Percentiles rank a stretch among this genome's conserved stretches.
Conservation (phyloP, 768 basidiomycete genomes). For the Tephrocybe sp. region DNA sequence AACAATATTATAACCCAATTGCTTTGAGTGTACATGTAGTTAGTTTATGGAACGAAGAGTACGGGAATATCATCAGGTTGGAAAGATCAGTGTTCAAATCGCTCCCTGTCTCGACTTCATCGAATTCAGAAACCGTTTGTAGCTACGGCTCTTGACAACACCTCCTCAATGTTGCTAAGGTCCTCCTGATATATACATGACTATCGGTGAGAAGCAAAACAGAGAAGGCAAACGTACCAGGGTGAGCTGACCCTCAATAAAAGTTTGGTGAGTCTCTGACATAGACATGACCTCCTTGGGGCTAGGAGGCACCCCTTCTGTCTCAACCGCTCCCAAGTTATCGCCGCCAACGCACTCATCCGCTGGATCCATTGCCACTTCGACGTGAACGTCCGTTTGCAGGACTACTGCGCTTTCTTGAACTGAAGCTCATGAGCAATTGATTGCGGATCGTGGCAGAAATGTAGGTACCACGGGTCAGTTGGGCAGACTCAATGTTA, state of each 20-base stretch:
- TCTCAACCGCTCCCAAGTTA: not conserved
- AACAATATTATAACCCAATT: not conserved
- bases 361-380: not conserved
- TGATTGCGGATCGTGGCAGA: conserved; percentile 16
- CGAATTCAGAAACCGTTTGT: conserved; percentile 5
- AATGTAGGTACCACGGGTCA: conserved; percentile 15
- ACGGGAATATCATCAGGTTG: not conserved
- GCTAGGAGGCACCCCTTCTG: not conserved
- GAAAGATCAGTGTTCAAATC: no score
- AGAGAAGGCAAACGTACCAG: conserved; percentile 1
- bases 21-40: not conserved
- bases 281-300: no score
- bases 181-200: conserved; percentile 8
- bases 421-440: conserved; percentile 24
- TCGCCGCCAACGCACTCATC: conserved; percentile 12
- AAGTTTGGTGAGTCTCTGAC: no score
- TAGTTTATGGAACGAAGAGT: not conserved
- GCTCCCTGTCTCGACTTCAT: no score
- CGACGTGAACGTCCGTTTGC: not conserved
- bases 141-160: not conserved
- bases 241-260: conserved; percentile 1
- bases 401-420: conserved; percentile 11
- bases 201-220: not conserved
- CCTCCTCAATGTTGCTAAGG: conserved; percentile 13
- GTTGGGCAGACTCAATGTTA: not conserved